Evolutionary conservation across 106 monocot genomes (phyloP), one percentile per base, ranked within the genome.

Genomic region (Narthecium ossifragum): DNA sequence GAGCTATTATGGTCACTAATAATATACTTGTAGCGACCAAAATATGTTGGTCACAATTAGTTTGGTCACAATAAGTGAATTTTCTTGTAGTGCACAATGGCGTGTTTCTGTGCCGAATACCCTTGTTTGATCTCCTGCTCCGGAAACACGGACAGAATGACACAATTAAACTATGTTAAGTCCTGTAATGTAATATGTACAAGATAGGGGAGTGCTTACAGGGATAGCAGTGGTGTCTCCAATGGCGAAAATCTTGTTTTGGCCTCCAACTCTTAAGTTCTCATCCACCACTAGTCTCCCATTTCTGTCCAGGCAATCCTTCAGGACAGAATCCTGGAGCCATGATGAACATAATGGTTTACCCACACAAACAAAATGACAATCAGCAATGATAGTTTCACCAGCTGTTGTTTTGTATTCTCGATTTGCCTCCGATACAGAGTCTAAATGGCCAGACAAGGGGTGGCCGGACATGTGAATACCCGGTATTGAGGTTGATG

Each of bases 271-370:
- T 51, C 75, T 53, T 53, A 53, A 53, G 15, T 53, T 53, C 26
- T 80, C 70, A 55, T 80, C 70, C 0, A 74, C 80, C 69, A 60
- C 70, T 31, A 74, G 23, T 32, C 28, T 28, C 13, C 53, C 53
- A 53, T 32, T 53, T 8, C 48, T 33, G 41, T 70, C 66, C 34
- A 80, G 31, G 33, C 20, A 32, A 7, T 75, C 75, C 57, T 75
- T 70, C 6, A 80, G 13, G 0, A 69, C 30, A 37, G 78, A 62
- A 1, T 60, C 58, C 15, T 48, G 56, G 4, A 78, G 43, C 78
- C 78, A 78, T 21, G 46, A 34, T 4, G 78, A 73, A 29, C 68
- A 62, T 22, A 78, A 26, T 0, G 73, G 59, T 22, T 50, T 51
- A 0, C 51, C 72, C 23, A 63, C 21, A 26, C 73, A 78, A 21